Evolutionary conservation across 139 green algal genomes (phyloP), one percentile per base, ranked within the genome.

Genomic region (Closterium sp.): DNA sequence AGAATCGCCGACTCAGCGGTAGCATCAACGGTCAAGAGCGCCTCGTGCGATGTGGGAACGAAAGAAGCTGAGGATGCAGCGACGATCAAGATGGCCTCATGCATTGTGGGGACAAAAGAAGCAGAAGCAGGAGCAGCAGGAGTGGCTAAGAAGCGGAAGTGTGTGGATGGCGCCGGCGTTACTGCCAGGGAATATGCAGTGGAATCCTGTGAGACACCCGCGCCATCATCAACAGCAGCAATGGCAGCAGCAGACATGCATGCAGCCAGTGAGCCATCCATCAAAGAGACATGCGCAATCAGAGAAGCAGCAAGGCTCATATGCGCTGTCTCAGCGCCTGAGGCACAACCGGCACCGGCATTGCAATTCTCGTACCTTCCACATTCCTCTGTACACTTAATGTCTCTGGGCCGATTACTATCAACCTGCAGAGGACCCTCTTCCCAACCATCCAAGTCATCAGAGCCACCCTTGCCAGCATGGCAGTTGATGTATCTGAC

Each of bases 401-500:
- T 79, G 62, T 13, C 17, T 27, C 62, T 79, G 62, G 62, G 62
- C 19, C 62, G 17, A 24, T 79, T 79, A 13, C 62, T 79, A 79
- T 79, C 62, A 27, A 79, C 62, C 19, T 79, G 62, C 17, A 79
- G 19, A 24, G 62, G 62, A 79, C 0, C 62, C 19, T 5, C 1
- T 79, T 13, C 62, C 1, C 62, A 27, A 27, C 19, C 13, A 27
- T 79, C 62, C 19, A 24, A 79, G 62, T 79, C 62, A 24, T 79
- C 62, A 79, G 62, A 79, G 62, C 13, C 62, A 0, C 62, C 62
- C 62, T 6, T 79, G 19, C 62, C 62, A 27, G 62, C 62, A 24
- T 79, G 62, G 62, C 62, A 92, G 19, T 29, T 92, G 45, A 13
- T 92, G 90, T 92, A 92, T 62, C 90, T 92, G 32, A 90, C 90